Evolutionary conservation across 805 yeast species (phyloP).

Genomic region (Sugiyamaella marilandica): DNA sequence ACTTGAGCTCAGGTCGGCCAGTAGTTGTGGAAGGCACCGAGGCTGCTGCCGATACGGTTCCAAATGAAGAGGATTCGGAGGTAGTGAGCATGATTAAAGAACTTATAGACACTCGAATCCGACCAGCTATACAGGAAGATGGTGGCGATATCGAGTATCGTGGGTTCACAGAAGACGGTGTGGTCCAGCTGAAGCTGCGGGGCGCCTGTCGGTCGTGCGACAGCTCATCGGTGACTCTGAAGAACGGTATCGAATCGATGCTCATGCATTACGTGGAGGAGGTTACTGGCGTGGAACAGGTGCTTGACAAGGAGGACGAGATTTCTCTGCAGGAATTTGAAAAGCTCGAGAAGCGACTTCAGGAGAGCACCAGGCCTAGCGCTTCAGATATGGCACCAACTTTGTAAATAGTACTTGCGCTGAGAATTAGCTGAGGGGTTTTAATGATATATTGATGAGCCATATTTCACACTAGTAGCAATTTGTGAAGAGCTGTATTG

Average conservation of each 20-base stretch:
- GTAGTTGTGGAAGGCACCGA: conserved; percentile 40
- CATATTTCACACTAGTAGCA: too few species aligned
- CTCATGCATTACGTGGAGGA: conserved; percentile 94
- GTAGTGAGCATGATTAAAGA: conserved; percentile 87
- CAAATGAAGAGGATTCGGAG: conserved; percentile 68
- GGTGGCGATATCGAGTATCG: conserved; percentile 95
- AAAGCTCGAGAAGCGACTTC: conserved; percentile 63
- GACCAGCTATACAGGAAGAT: conserved; percentile 98
- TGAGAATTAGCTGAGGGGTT: too few species aligned
- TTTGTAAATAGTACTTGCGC: conserved; percentile 8
- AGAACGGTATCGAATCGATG: conserved; percentile 97
- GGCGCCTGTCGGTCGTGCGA: conserved; percentile 98
- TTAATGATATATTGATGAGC: too few species aligned
- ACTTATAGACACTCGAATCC: conserved; percentile 84
- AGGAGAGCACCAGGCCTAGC: conserved; percentile 24
- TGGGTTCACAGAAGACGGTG: conserved; percentile 83
- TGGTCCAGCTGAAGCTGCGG: conserved; percentile 79
- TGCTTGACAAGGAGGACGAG: conserved; percentile 72
- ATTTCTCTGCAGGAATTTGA: conserved; percentile 80
- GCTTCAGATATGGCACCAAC: conserved; percentile 18
- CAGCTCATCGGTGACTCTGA: conserved; percentile 83
- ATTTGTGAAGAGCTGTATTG: too few species aligned
- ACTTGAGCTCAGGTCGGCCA: conserved; percentile 44
- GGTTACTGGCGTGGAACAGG: conserved; percentile 81
- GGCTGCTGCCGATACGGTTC: conserved; percentile 39